Evolutionary conservation across 495 filamentous ascomycete species (phyloP).

Genomic region (Aspergillus mulundensis): DNA sequence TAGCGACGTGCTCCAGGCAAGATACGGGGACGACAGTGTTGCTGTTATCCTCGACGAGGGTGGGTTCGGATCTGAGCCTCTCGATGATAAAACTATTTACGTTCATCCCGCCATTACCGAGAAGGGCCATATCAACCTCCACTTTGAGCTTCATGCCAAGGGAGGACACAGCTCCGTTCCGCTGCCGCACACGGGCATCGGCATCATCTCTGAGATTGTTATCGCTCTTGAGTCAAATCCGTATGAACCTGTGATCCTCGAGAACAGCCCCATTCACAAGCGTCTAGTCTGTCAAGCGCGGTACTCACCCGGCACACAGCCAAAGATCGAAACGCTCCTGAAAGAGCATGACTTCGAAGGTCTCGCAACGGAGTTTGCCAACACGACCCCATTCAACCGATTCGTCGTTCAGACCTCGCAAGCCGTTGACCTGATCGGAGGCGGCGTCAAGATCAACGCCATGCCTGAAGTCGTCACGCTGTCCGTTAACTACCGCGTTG

Average conservation of each 20-base stretch:
- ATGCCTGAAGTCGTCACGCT: neutral
- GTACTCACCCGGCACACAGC: neutral
- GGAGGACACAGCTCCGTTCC: neutral
- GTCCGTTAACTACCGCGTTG: neutral
- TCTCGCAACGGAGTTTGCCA: neutral
- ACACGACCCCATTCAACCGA: neutral
- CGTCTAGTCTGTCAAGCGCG: neutral
- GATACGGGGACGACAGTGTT: neutral
- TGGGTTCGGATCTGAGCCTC: neutral
- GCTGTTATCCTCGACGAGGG: constrained; percentile 1
- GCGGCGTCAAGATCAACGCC: constrained; percentile 1
- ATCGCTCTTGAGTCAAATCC: neutral
- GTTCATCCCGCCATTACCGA: neutral
- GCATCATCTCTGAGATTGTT: neutral
- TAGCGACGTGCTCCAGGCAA: neutral
- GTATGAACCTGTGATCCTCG: neutral
- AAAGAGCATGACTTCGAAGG: neutral
- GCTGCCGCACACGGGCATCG: neutral
- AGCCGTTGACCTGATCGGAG: neutral
- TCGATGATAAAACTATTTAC: neutral
- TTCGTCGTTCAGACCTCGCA: neutral
- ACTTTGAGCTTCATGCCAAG: neutral
- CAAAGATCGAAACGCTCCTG: neutral
- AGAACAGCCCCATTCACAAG: neutral
- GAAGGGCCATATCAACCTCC: neutral